phyloP scores from a whole-genome alignment of 129 eudicot species.

The Logfia minima region DNA sequence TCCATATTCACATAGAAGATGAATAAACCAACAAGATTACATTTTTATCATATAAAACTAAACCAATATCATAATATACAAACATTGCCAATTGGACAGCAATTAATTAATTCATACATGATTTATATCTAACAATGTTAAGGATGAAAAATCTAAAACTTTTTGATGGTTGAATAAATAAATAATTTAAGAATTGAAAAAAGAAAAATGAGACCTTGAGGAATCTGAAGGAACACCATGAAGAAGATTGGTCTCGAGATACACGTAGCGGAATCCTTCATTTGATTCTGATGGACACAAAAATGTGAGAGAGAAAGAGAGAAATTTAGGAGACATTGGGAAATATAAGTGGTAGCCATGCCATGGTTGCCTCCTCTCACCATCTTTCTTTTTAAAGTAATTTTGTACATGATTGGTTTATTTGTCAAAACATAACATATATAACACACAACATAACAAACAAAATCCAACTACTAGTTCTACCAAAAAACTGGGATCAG shows the following conservation, averaged over 20 bases:
- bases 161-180: not conserved
- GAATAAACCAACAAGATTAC: constrained; percentile 5
- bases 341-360: constrained; percentile 9
- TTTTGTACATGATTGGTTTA: not conserved
- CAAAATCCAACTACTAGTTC: not conserved
- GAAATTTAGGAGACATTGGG: not conserved
- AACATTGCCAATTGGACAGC: constrained; percentile 1
- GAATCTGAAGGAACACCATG: constrained; percentile 28
- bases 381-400: not conserved
- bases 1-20: constrained; percentile 1
- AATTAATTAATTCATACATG: constrained; percentile 1
- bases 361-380: constrained; percentile 28
- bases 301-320: constrained; percentile 21
- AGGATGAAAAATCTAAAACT: constrained; percentile 5
- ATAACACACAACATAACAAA: not conserved
- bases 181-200: not conserved
- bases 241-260: constrained; percentile 7
- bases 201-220: constrained; percentile 8
- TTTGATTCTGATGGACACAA: constrained; percentile 18
- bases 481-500: too few relatives aligned
- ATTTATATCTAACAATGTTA: constrained; percentile 10
- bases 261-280: constrained; percentile 27
- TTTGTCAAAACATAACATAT: not conserved
- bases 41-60: constrained; percentile 12
- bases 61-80: constrained; percentile 15